These are phyloP conservation scores for Citrus sinensis DNA, from an alignment of 345 rosid species.

Conservation along the genomic window DVS_A1.0 CM039161.1:9176001-9176500, in stretches of 20 bases:
- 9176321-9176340: background rate
- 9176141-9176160: no score
- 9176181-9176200: no score
- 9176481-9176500: background rate
- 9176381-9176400: background rate
- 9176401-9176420: background rate
- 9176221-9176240: no score
- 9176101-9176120: no score
- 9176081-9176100: accelerated
- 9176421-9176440: background rate
- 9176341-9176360: background rate
- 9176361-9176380: background rate
- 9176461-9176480: background rate
- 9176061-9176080: no score
- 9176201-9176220: no score
- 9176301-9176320: no score
- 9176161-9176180: accelerated
- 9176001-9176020: no score
- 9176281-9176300: background rate
- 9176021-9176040: background rate
- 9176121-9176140: no score
- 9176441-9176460: background rate
- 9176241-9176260: accelerated
- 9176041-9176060: no score
- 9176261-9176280: background rate